These are phyloP conservation scores for Colletotrichum cuscutae DNA, from an alignment of 2,329 filamentous ascomycete species.

Conservation along the genomic window DNA sequence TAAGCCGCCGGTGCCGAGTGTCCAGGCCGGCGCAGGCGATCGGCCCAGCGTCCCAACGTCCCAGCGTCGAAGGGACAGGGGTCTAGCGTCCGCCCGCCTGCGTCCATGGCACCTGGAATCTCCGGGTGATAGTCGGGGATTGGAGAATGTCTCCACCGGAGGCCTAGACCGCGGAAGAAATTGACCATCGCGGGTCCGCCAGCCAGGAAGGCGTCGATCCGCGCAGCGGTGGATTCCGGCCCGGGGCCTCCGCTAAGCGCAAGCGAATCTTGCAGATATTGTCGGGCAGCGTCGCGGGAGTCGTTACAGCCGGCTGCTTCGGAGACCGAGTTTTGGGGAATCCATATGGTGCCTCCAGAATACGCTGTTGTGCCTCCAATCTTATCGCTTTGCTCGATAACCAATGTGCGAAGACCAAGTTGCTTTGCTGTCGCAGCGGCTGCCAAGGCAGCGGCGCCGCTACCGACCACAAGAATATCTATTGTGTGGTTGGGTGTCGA, in stretches of 20 bases:
- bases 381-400: constrained; percentile 45
- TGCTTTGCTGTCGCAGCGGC: constrained; percentile 41
- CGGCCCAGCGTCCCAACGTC: constrained; percentile 25
- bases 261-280: constrained; percentile 42
- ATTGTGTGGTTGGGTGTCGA: not conserved
- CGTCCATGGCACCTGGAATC: constrained; percentile 31
- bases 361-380: constrained; percentile 47
- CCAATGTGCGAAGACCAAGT: constrained; percentile 39
- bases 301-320: constrained; percentile 38
- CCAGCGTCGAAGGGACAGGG: constrained; percentile 39
- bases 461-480: constrained; percentile 43
- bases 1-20: not conserved
- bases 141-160: constrained; percentile 38
- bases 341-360: constrained; percentile 47
- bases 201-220: constrained; percentile 42
- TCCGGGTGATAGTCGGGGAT: constrained; percentile 45
- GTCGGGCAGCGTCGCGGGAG: constrained; percentile 38
- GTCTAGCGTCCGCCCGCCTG: constrained; percentile 41
- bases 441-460: constrained; percentile 44
- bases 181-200: constrained; percentile 44
- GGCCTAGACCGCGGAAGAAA: constrained; percentile 41
- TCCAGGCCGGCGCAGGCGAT: not conserved
- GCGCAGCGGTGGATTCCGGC: constrained; percentile 40
- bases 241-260: constrained; percentile 37
- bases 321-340: constrained; percentile 43